A percentile compares a stretch with the other conserved stretches of the same genome.
Conservation (phyloP, 2,329 filamentous ascomycete species). For the Corynespora cassiicola region DNA sequence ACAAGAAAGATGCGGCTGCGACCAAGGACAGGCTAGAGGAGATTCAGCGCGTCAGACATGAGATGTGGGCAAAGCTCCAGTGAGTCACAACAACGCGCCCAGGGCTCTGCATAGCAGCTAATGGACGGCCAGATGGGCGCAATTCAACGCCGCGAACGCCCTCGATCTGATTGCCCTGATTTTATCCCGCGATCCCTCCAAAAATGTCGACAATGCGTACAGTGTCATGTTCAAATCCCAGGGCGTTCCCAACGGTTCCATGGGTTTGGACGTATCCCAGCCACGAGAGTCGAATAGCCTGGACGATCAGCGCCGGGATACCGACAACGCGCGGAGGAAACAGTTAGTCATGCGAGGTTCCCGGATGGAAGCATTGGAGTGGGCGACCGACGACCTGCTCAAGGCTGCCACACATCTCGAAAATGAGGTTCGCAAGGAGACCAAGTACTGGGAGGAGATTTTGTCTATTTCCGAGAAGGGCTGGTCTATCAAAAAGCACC, state of each 20-base stretch:
- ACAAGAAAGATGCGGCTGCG: conserved; percentile 46
- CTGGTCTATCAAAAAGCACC: conserved; percentile 71
- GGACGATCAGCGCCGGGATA: conserved; percentile 25
- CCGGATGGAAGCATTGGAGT: conserved; percentile 78
- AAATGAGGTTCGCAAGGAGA: conserved; percentile 79
- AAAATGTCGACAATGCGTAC: conserved; percentile 31
- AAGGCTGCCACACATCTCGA: conserved; percentile 75
- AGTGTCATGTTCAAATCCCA: conserved; percentile 33
- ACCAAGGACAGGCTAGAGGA: conserved; percentile 46
- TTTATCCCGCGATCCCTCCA: conserved; percentile 36
- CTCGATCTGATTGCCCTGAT: conserved; percentile 41
- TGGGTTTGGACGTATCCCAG: conserved; percentile 35
- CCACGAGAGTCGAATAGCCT: too few relatives aligned
- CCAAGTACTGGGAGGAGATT: conserved; percentile 87
- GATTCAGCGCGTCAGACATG: conserved; percentile 45
- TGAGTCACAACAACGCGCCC: conserved; percentile 49
- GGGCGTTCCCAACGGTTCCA: conserved; percentile 46
- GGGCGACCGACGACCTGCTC: conserved; percentile 75
- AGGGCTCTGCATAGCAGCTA: conserved; percentile 11
- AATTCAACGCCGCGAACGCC: conserved; percentile 36
- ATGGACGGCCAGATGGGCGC: conserved; percentile 31
- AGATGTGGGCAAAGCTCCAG: conserved; percentile 51
- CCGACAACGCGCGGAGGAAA: conserved; percentile 41
- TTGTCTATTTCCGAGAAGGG: conserved; percentile 80
- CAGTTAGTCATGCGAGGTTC: conserved; percentile 69